Conservation (phyloP, 768 basidiomycete species). For the Leucocoprinus birnbaumii region DNA sequence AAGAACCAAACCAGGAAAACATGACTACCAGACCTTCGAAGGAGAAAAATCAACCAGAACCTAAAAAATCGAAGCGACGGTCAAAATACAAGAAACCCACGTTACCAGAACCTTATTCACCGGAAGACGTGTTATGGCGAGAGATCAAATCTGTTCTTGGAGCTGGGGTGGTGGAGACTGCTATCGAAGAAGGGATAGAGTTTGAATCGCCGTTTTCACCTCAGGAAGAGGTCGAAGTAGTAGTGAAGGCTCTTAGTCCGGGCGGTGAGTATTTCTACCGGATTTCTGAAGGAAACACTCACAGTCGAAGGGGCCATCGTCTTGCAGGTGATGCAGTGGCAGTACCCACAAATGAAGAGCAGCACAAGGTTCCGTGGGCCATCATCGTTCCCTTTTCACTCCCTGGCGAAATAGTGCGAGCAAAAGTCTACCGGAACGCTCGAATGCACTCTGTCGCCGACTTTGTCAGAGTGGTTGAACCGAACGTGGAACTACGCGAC, state of each 20-base stretch:
- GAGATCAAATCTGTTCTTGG: conserved; percentile 74
- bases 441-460: conserved; percentile 77
- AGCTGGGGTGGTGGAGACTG: conserved; percentile 45
- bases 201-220: conserved; percentile 58
- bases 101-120: conserved; percentile 61
- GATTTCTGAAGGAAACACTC: neutral
- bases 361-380: conserved; percentile 57
- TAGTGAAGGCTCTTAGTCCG: conserved; percentile 62
- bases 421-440: conserved; percentile 66
- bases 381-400: conserved; percentile 82
- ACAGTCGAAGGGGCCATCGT: neutral
- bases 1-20: neutral
- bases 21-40: too few species aligned
- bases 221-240: conserved; percentile 63
- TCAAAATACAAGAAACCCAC: conserved; percentile 23
- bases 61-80: conserved; percentile 7
- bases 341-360: conserved; percentile 37
- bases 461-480: conserved; percentile 57
- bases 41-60: neutral
- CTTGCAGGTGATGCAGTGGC: conserved; percentile 68
- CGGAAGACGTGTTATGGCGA: conserved; percentile 71
- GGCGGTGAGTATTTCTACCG: conserved; percentile 40
- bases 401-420: conserved; percentile 78
- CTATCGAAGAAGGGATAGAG: conserved; percentile 46
- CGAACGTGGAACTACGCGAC: conserved; percentile 68